Evolutionary conservation across 139 green algal genomes (phyloP).

Genomic region (Pleodorina starrii): DNA sequence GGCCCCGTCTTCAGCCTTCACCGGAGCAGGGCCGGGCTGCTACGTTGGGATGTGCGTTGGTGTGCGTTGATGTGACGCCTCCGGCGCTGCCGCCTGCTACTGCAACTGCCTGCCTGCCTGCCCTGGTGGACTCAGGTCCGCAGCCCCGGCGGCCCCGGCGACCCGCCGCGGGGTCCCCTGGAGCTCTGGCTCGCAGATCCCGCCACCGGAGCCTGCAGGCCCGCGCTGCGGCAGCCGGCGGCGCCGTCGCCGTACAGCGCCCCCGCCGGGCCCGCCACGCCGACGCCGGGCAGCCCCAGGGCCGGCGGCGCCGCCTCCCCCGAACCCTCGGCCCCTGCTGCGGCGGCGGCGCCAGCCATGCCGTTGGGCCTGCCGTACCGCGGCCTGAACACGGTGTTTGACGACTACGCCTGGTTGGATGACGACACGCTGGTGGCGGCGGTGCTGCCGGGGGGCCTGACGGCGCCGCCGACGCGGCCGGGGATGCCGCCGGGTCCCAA

Average conservation of each 20-base stretch:
- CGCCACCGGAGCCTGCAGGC: constrained; percentile 70
- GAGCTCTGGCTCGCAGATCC: constrained; percentile 93
- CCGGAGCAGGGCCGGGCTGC: too few species aligned
- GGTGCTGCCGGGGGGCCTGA: constrained; percentile 47
- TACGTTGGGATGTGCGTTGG: too few species aligned
- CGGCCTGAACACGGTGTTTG: constrained; percentile 73
- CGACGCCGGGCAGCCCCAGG: not conserved
- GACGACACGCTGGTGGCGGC: constrained; percentile 85
- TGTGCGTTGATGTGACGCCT: too few species aligned
- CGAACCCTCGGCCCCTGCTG: not conserved
- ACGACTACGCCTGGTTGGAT: constrained; percentile 87
- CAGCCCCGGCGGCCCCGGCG: constrained; percentile 58
- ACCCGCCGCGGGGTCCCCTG: constrained; percentile 78
- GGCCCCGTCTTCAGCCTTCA: too few species aligned
- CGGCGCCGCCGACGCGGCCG: constrained; percentile 48
- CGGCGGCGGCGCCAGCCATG: not conserved
- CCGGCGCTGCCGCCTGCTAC: not conserved
- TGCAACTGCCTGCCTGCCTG: not conserved
- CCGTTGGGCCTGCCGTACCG: not conserved
- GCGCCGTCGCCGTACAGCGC: not conserved
- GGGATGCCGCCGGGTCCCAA: constrained; percentile 80
- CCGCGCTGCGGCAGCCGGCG: constrained; percentile 13
- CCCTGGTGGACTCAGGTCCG: constrained; percentile 29
- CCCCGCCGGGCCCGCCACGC: not conserved
- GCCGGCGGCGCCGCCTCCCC: not conserved